A percentile compares a stretch with the other conserved stretches of the same genome.
phyloP scores from a whole-genome alignment of 208 protist genomes.

The Wallacemonas sp. region DNA sequence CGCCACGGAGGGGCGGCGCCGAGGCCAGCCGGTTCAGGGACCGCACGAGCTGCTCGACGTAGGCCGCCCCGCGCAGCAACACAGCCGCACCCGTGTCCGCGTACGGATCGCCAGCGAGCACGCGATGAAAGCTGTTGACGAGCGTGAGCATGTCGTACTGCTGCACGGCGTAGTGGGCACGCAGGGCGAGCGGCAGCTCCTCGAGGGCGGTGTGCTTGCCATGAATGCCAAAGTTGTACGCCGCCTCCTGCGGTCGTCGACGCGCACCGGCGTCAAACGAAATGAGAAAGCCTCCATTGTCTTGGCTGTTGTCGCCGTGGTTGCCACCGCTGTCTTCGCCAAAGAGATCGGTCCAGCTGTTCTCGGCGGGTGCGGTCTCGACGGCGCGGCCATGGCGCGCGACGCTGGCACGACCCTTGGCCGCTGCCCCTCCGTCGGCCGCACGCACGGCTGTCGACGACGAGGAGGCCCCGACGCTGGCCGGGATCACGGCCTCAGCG shows the following conservation, averaged over 20 bases:
- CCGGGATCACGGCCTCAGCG: background rate
- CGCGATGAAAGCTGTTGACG: constrained; percentile 44
- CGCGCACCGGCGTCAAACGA: background rate
- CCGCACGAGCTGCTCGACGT: constrained; percentile 36
- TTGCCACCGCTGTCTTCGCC: background rate
- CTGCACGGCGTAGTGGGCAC: constrained; percentile 48
- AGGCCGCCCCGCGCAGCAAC: constrained; percentile 16
- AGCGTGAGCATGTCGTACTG: constrained; percentile 47
- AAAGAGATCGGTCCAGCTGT: constrained; percentile 9
- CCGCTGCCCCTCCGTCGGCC: background rate
- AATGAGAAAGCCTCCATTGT: background rate
- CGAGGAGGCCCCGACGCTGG: background rate
- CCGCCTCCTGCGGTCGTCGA: background rate
- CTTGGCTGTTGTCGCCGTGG: too few relatives aligned
- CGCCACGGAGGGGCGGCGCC: background rate
- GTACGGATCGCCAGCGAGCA: constrained; percentile 29
- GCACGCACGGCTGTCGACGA: background rate
- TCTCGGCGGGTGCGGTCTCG: too few relatives aligned
- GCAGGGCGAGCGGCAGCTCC: constrained; percentile 52
- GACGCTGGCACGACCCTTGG: too few relatives aligned
- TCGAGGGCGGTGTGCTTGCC: constrained; percentile 17
- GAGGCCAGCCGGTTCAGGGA: constrained; percentile 9
- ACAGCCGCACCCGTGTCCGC: constrained; percentile 29
- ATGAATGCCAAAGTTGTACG: constrained; percentile 1
- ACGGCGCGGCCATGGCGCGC: too few relatives aligned